Base-by-base conservation (phyloP, 2,329 filamentous ascomycete genomes). In the Penicillium olsonii region DNA sequence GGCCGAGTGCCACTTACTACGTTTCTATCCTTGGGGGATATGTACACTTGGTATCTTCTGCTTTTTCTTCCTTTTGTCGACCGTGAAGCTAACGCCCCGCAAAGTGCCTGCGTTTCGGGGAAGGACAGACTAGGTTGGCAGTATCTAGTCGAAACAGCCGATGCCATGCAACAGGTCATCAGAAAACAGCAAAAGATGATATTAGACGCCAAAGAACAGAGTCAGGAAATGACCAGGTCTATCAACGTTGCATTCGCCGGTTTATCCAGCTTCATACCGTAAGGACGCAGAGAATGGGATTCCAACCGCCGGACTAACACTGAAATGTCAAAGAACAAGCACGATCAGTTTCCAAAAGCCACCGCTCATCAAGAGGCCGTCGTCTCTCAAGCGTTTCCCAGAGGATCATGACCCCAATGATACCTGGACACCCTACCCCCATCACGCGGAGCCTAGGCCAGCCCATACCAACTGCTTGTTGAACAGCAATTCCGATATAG, bases 111-210 rank as follows among this genome's bases (percentile, higher is more conserved):
- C 42, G 45, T 56, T 3, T 62, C 59, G 24, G 63, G 64, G 9
- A 62, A 64, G 50, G 63, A 68, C 41, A 47, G 55, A 9, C 40
- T 50, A 31, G 57, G 45, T 10, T 61, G 53, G 51, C 31, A 52
- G 19, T 62, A 58, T n/a, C 44, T 77, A 1, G 75, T 76, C 0
- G 39, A 38, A 59, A 75, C 12, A 77, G 78, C 35, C 22, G 27
- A 49, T 20, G 38, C 27, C 11, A 29, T 45, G 14, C 37, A 37
- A 8, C 49, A 55, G 27, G 22, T 47, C 19, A 37, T 37, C 14
- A 33, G 35, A 17, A 47, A 42, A 37, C 48, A 37, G 17, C 41
- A 41, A n/a, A 46, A 52, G n/a, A 42, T 42, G 34, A 48, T 45
- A 26, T 12, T 17, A 9, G 42, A 37, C 3, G 42, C 42, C 10